Evolutionary conservation across 495 filamentous ascomycete genomes (phyloP).

Genomic region (Daldinia childiae): DNA sequence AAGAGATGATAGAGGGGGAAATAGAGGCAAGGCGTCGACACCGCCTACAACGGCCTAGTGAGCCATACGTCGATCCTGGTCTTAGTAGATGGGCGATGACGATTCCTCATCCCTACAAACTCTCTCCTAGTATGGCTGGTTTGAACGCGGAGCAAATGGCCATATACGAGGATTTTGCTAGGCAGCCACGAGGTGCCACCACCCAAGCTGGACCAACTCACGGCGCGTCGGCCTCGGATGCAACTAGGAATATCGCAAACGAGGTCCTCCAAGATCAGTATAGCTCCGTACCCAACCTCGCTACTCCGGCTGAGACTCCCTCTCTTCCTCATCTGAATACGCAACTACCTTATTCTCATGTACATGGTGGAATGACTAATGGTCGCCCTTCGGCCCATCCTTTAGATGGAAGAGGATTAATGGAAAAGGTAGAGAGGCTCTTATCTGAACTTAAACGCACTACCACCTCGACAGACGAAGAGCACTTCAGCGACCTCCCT

Average conservation of each 20-base stretch:
- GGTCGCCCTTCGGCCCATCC: conserved; percentile 64
- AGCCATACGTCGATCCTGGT: conserved; percentile 81
- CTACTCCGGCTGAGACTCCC: conserved; percentile 83
- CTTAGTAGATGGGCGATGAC: conserved; percentile 87
- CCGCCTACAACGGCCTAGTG: conserved; percentile 72
- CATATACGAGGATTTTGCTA: conserved; percentile 94
- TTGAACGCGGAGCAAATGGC: conserved; percentile 92
- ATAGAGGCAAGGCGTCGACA: conserved; percentile 79
- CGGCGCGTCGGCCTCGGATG: conserved; percentile 59
- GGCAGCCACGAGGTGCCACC: conserved; percentile 72
- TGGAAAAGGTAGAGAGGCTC: conserved; percentile 72
- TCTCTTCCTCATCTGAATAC: conserved; percentile 73
- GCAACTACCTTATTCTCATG: conserved; percentile 69
- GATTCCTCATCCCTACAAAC: conserved; percentile 89
- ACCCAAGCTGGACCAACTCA: conserved; percentile 49
- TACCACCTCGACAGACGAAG: conserved; percentile 70
- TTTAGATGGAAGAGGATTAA: conserved; percentile 70
- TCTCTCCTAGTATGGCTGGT: conserved; percentile 68
- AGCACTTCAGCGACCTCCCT: conserved; percentile 74
- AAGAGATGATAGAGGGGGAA: conserved; percentile 83
- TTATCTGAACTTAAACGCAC: conserved; percentile 75
- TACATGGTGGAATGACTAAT: conserved; percentile 57
- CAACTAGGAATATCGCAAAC: conserved; percentile 62
- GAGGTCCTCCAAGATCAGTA: conserved; percentile 89
- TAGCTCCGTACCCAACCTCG: conserved; percentile 75